These are phyloP conservation scores for Pseudogymnoascus sp. DNA, from an alignment of 2,329 filamentous ascomycete genomes.

Conservation along the genomic window DNA sequence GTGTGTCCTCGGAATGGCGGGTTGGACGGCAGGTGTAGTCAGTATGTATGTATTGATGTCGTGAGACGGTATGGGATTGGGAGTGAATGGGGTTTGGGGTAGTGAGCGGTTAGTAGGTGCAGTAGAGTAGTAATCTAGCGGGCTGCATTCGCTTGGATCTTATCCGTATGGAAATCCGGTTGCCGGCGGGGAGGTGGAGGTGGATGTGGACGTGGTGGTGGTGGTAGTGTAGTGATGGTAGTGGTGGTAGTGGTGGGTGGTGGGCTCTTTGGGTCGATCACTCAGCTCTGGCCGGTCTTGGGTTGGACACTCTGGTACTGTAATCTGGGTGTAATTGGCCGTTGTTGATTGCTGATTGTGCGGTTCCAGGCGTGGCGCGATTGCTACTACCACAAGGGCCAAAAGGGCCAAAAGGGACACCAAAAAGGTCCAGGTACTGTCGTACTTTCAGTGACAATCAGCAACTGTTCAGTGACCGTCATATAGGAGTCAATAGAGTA, in stretches of 20 bases:
- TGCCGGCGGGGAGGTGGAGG: background rate
- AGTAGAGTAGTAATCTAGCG: background rate
- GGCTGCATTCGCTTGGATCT: constrained; percentile 2
- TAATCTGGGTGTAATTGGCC: background rate
- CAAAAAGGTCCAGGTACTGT: background rate
- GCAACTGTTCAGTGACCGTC: background rate
- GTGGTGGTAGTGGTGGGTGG: background rate
- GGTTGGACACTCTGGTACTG: background rate
- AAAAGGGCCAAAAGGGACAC: background rate
- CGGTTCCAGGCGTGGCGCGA: constrained; percentile 1
- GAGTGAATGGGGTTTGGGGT: background rate
- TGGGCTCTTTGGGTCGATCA: background rate
- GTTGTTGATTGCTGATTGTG: background rate
- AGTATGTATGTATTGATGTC: background rate
- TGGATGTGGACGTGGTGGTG: background rate
- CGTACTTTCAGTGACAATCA: background rate
- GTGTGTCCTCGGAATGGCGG: background rate
- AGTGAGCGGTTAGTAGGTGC: background rate
- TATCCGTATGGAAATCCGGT: constrained; percentile 7
- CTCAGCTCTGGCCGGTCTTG: background rate
- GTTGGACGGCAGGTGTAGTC: background rate
- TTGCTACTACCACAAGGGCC: background rate
- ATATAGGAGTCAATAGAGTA: background rate
- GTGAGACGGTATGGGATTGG: constrained; percentile 3
- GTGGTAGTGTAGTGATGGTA: background rate